Evolutionary conservation across 306 rosid genomes (phyloP).

Genomic region (Cercis canadensis): DNA sequence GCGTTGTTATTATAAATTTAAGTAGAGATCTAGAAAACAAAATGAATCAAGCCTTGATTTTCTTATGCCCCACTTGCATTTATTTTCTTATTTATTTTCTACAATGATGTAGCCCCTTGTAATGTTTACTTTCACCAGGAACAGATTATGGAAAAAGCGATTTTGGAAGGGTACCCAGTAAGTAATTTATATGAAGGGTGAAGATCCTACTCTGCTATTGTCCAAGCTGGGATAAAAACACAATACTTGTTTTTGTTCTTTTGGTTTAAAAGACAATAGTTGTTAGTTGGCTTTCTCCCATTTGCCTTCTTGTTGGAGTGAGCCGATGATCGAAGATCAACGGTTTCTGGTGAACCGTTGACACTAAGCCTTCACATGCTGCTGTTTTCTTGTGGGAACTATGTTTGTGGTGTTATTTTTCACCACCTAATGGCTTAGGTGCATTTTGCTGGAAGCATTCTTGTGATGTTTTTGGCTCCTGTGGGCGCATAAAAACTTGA

Average conservation of each 20-base stretch:
- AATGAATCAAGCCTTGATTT: conserved; percentile 14
- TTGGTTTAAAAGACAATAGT: background rate
- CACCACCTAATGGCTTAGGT: too few species aligned
- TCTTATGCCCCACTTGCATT: conserved; percentile 4
- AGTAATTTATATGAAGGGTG: conserved; percentile 43
- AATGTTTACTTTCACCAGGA: conserved; percentile 57
- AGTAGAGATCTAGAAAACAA: background rate
- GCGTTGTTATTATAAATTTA: conserved; percentile 9
- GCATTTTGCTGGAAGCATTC: too few species aligned
- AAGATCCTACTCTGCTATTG: conserved; percentile 15
- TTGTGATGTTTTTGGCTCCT: too few species aligned
- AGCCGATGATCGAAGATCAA: background rate
- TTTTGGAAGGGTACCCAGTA: conserved; percentile 59
- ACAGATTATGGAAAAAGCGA: conserved; percentile 65
- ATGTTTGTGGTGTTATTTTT: too few species aligned
- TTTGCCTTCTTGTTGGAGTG: conserved; percentile 13
- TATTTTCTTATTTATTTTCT: conserved; percentile 20
- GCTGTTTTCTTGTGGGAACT: too few species aligned
- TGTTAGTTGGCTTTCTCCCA: background rate
- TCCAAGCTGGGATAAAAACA: conserved; percentile 6
- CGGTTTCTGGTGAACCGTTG: too few species aligned
- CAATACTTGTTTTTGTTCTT: too few species aligned
- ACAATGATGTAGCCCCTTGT: background rate
- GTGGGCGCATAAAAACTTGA: too few species aligned
- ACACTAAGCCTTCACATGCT: too few species aligned